Evolutionary conservation across 2,329 filamentous ascomycete species (phyloP).

Genomic region (Penicillium hesseltinei): DNA sequence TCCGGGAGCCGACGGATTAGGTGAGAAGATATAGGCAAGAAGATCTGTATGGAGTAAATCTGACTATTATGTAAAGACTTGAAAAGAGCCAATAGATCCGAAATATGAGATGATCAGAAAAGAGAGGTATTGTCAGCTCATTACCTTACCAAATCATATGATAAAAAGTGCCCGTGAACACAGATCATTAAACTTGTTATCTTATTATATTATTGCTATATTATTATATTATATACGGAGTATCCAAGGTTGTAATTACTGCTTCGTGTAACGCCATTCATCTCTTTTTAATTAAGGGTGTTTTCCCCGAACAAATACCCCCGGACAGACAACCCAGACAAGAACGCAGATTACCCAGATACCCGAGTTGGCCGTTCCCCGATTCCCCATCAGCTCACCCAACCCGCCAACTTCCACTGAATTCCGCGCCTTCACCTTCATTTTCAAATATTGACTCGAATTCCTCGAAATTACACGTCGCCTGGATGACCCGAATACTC

Average conservation of each 20-base stretch:
- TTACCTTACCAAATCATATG: not conserved
- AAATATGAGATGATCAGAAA: too few species aligned
- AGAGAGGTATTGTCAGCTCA: not conserved
- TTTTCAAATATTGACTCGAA: not conserved
- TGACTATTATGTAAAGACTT: not conserved
- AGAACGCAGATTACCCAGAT: not conserved
- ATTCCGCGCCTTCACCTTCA: not conserved
- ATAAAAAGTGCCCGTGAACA: not conserved
- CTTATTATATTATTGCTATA: too few species aligned
- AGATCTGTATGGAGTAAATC: not conserved
- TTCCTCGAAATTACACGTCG: not conserved
- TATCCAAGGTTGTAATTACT: not conserved
- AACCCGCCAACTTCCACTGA: not conserved
- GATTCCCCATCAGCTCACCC: slow-evolving; percentile 1
- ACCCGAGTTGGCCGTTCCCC: slow-evolving; percentile 1
- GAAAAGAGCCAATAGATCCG: not conserved
- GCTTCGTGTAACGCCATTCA: not conserved
- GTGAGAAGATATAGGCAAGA: not conserved
- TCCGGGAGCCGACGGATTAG: not conserved
- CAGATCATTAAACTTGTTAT: not conserved
- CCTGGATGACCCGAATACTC: slow-evolving; percentile 26
- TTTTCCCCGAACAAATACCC: not conserved
- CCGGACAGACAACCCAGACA: not conserved
- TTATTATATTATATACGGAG: too few species aligned
- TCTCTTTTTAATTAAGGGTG: not conserved